These are phyloP conservation scores for Chlorophyllum brunneum DNA, from an alignment of 768 basidiomycete genomes.

Conservation along the genomic window DNA sequence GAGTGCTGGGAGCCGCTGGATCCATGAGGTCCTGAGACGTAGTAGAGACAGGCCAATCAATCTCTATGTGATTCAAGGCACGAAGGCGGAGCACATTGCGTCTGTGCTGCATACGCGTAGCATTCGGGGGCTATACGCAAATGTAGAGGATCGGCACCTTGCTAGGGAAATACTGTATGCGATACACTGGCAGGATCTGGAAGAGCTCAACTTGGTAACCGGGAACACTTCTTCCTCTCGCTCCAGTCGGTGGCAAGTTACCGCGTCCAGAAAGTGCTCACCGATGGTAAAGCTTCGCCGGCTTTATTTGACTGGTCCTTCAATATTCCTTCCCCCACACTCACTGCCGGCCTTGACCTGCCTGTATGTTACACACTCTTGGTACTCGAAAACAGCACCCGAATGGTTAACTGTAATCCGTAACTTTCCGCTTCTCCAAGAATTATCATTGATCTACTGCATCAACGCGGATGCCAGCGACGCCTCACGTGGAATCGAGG, in stretches of 20 bases:
- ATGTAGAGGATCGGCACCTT: background rate
- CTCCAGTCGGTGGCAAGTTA: background rate
- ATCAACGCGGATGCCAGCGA: background rate
- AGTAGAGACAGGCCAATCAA: constrained; percentile 1
- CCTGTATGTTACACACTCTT: background rate
- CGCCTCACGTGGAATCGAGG: background rate
- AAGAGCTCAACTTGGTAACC: background rate
- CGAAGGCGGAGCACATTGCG: background rate
- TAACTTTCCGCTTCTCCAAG: constrained; percentile 2
- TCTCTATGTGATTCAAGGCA: background rate
- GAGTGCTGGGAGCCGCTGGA: background rate
- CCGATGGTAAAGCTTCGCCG: background rate
- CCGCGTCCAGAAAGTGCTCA: background rate
- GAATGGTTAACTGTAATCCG: constrained; percentile 5
- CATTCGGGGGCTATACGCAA: constrained; percentile 2
- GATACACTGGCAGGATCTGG: background rate
- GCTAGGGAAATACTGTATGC: background rate
- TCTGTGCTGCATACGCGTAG: background rate
- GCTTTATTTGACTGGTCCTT: constrained; percentile 5
- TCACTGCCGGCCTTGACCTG: background rate
- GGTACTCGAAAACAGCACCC: background rate
- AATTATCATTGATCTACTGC: constrained; percentile 2
- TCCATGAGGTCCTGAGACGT: constrained; percentile 1
- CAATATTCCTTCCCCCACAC: constrained; percentile 4
- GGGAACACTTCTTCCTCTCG: background rate